Evolutionary conservation across 805 yeast genomes (phyloP).

Genomic region (Saccharomycopsis microspora): DNA sequence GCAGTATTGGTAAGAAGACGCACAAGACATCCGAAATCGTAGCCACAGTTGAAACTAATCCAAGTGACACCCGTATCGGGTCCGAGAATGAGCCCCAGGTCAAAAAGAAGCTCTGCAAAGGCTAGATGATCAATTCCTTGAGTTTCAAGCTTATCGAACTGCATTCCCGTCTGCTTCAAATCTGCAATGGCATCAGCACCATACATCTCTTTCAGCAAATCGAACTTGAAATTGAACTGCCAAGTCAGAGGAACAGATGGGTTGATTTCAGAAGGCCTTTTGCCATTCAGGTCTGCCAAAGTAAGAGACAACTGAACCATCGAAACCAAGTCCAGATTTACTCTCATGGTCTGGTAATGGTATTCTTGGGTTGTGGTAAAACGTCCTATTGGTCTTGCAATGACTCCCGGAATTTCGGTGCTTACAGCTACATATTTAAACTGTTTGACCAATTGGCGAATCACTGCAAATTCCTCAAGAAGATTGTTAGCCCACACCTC

Average conservation of each 20-base stretch:
- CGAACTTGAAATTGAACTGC: slow-evolving; percentile 91
- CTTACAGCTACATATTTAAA: slow-evolving; percentile 59
- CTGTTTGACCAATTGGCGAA: slow-evolving; percentile 46
- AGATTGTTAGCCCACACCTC: slow-evolving; percentile 70
- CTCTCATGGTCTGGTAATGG: slow-evolving; percentile 89
- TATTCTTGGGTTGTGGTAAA: slow-evolving; percentile 84
- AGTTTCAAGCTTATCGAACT: slow-evolving; percentile 60
- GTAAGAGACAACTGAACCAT: slow-evolving; percentile 82
- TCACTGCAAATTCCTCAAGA: slow-evolving; percentile 51
- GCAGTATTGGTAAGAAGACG: slow-evolving; percentile 62
- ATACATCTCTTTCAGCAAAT: slow-evolving; percentile 69
- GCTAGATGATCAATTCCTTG: slow-evolving; percentile 70
- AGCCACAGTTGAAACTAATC: slow-evolving; percentile 90
- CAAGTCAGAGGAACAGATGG: slow-evolving; percentile 60
- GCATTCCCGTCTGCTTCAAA: slow-evolving; percentile 71
- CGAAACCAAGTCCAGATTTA: slow-evolving; percentile 79
- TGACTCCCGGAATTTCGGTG: slow-evolving; percentile 92
- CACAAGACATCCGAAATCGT: slow-evolving; percentile 84
- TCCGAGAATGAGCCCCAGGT: slow-evolving; percentile 76
- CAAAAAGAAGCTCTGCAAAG: slow-evolving; percentile 76
- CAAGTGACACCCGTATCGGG: slow-evolving; percentile 50
- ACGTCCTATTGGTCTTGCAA: slow-evolving; percentile 91
- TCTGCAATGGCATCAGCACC: slow-evolving; percentile 76
- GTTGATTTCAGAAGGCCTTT: slow-evolving; percentile 40
- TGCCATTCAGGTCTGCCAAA: slow-evolving; percentile 56